Base-by-base conservation (phyloP, 805 yeast species). In the Komagataella pastoris region DNA sequence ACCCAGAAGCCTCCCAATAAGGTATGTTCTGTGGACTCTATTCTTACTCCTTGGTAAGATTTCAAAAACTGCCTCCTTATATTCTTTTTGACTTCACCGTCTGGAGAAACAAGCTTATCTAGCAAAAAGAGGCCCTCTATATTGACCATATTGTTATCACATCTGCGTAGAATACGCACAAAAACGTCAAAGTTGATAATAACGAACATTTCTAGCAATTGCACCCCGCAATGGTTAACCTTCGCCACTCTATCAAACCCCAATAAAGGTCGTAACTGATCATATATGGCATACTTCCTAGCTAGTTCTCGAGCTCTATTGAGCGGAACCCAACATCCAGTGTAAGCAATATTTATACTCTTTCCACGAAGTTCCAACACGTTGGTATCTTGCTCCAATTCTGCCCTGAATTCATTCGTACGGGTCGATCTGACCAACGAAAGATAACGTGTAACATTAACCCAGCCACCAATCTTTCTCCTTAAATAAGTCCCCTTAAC, bases 1-100 rank as follows among this genome's bases (percentile, higher is more conserved):
- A 62, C 56, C 67, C 67, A 63, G 44, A 54, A 57, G 1, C 67
- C 67, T 19, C 67, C 67, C 52, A 63, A 59, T 6, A 63, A 47
- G 1, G 66, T 56, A 1, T 48, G 48, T 18, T 63, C 67, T 46
- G 56, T 56, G 51, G 52, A 54, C 10, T 53, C 51, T 12, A 47
- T 36, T 6, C 24, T 46, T 6, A 59, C 40, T 7, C 51, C 51
- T 43, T 52, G 54, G 44, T 54, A 54, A 4, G 50, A 48, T 0
- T 19, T 50, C 21, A 53, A 53, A 36, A 61, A 58, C 0, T 58
- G 47, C 30, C 61, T 54, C 23, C 55, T 52, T 12, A 56, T 40
- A 3, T 55, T 17, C 5, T 47, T 30, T 4, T 50, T 44, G 2
- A 53, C 53, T 1, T 52, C 48, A 3, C 52, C 43, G 1, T 59